These are phyloP conservation scores for Escallonia herrerae DNA, from an alignment of 129 eudicot species.

Conservation along the genomic window DNA sequence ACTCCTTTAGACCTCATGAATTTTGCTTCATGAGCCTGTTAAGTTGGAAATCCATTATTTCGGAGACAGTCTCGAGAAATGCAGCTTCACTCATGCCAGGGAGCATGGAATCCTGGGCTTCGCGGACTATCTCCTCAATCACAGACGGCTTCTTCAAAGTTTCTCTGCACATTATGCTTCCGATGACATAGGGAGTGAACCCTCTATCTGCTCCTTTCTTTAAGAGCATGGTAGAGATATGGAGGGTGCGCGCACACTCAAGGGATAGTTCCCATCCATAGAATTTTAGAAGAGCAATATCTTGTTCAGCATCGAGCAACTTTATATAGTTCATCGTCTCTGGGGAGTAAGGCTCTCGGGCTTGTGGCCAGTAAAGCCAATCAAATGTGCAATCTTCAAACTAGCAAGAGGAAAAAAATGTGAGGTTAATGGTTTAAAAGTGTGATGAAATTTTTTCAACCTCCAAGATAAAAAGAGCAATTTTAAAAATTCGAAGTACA, in stretches of 20 bases:
- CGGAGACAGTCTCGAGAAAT: constrained; percentile 38
- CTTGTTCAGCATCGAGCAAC: constrained; percentile 48
- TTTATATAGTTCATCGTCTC: constrained; percentile 43
- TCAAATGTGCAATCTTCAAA: constrained; percentile 75
- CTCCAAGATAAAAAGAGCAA: too few species aligned
- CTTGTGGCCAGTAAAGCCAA: constrained; percentile 74
- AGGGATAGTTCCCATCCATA: constrained; percentile 49
- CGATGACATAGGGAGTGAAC: constrained; percentile 45
- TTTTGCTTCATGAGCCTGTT: constrained; percentile 21
- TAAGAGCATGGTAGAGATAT: constrained; percentile 63
- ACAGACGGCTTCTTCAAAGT: constrained; percentile 46
- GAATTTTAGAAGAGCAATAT: constrained; percentile 37
- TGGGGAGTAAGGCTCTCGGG: constrained; percentile 40
- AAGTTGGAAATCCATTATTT: constrained; percentile 41
- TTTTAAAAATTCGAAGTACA: too few species aligned
- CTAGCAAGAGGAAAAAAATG: constrained; percentile 21
- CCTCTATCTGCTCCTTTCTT: constrained; percentile 59
- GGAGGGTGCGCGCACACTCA: constrained; percentile 49
- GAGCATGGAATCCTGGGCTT: constrained; percentile 34
- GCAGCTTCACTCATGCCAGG: constrained; percentile 53
- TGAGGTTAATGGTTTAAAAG: not conserved
- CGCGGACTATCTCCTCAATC: constrained; percentile 50
- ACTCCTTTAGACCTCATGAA: not conserved
- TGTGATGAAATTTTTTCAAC: not conserved
- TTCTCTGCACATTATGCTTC: constrained; percentile 57